A percentile compares a stretch with the other conserved stretches of the same genome.
Conservation (phyloP, 768 basidiomycete genomes). For the Pluteus cervinus region DNA sequence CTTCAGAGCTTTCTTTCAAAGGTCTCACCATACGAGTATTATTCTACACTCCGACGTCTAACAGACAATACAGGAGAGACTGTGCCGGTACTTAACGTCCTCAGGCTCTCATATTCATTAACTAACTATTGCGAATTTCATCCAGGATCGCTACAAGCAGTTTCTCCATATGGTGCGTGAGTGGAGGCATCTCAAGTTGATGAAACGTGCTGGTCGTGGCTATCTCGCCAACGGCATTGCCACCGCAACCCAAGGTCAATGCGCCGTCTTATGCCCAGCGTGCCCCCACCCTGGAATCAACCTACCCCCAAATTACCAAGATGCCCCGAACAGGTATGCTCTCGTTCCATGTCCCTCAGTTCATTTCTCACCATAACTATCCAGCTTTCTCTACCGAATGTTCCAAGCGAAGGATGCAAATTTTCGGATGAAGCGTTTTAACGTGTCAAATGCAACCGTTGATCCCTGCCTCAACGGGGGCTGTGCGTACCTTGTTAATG, state of each 20-base stretch:
- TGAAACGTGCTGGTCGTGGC: conserved; percentile 3
- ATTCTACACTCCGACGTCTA: conserved; percentile 3
- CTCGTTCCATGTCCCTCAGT: not conserved
- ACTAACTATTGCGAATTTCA: not conserved
- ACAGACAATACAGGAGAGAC: conserved; percentile 1
- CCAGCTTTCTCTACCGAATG: conserved; percentile 10
- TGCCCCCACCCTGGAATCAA: conserved; percentile 5
- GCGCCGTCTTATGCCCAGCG: conserved; percentile 4
- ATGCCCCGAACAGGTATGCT: not conserved
- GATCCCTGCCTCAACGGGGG: conserved; percentile 13
- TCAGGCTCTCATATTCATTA: not conserved
- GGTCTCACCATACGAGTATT: conserved; percentile 9
- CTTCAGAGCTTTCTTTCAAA: conserved; percentile 11
- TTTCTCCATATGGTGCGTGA: not conserved
- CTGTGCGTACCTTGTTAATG: conserved; percentile 15
- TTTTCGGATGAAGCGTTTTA: conserved; percentile 11
- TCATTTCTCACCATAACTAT: not conserved
- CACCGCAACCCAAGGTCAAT: conserved; percentile 2
- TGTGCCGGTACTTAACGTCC: not conserved
- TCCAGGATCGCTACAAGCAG: conserved; percentile 1
- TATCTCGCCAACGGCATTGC: conserved; percentile 4
- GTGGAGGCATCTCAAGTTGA: conserved; percentile 1
- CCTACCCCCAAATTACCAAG: not conserved
- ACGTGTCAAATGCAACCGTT: conserved; percentile 10
- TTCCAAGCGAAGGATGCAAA: conserved; percentile 13